phyloP scores from a whole-genome alignment of 2,329 filamentous ascomycete genomes.

The Xylariaceae sp. region DNA sequence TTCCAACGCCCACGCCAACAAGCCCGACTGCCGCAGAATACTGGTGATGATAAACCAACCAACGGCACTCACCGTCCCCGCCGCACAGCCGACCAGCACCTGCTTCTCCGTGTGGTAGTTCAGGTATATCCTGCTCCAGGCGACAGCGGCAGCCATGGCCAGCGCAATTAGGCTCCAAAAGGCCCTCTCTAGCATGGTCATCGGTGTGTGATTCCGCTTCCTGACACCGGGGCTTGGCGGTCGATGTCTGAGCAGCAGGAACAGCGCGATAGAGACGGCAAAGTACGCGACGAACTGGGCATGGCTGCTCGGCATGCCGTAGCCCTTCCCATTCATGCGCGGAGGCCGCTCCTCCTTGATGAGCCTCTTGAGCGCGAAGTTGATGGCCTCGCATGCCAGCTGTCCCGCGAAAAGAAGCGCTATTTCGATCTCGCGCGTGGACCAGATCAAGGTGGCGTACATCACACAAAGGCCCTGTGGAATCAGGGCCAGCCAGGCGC shows the following conservation, averaged over 20 bases:
- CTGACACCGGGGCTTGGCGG: conserved; percentile 49
- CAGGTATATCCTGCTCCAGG: conserved; percentile 84
- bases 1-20: conserved; percentile 73
- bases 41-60: conserved; percentile 78
- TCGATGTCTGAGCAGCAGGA: conserved; percentile 79
- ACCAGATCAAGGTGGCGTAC: conserved; percentile 89
- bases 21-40: conserved; percentile 66
- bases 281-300: conserved; percentile 95
- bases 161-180: conserved; percentile 58
- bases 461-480: conserved; percentile 89
- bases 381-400: conserved; percentile 86
- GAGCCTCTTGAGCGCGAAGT: conserved; percentile 84
- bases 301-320: conserved; percentile 95
- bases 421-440: conserved; percentile 87
- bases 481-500: conserved; percentile 90
- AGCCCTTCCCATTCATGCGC: conserved; percentile 87
- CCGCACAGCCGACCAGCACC: conserved; percentile 76
- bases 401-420: conserved; percentile 89
- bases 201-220: conserved; percentile 52
- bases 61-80: conserved; percentile 71
- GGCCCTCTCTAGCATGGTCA: conserved; percentile 63
- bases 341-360: conserved; percentile 90
- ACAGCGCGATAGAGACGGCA: conserved; percentile 79
- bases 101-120: conserved; percentile 90
- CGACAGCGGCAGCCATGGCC: conserved; percentile 67